phyloP scores from a whole-genome alignment of 1,139 yeast genomes.

The Geotrichum fermentans region DNA sequence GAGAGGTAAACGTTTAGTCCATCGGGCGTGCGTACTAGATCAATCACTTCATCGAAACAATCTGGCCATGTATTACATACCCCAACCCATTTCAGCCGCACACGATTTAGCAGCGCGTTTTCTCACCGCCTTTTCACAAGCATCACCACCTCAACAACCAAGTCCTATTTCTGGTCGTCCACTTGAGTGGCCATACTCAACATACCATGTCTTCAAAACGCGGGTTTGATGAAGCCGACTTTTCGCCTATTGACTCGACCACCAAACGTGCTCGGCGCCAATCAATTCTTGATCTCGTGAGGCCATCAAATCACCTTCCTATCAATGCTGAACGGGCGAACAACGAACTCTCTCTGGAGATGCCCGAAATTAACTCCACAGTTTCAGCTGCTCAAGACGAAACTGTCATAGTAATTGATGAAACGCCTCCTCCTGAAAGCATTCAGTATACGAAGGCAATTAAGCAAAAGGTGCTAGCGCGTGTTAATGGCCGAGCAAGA shows the following conservation, averaged over 20 bases:
- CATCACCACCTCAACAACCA: too few species aligned
- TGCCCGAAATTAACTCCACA: neutral
- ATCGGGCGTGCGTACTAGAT: too few species aligned
- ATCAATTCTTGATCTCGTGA: slow-evolving; percentile 5
- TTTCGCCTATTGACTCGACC: neutral
- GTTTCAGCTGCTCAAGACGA: neutral
- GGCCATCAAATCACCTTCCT: slow-evolving; percentile 6
- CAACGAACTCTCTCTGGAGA: neutral
- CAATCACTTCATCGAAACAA: too few species aligned
- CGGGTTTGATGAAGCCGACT: neutral
- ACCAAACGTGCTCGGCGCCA: slow-evolving; percentile 1
- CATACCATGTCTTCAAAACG: slow-evolving; percentile 2
- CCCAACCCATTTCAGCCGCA: too few species aligned
- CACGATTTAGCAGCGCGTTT: too few species aligned
- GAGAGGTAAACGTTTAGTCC: too few species aligned
- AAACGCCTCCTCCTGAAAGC: neutral
- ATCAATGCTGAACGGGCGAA: neutral
- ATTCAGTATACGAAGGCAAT: neutral
- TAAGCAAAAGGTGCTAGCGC: slow-evolving; percentile 5
- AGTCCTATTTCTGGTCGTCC: too few species aligned
- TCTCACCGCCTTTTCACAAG: too few species aligned
- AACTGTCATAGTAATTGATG: neutral
- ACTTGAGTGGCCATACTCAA: too few species aligned
- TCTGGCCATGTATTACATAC: too few species aligned
- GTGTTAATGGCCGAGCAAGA: slow-evolving; percentile 7